Evolutionary conservation across 2,329 filamentous ascomycete genomes (phyloP).

Genomic region (Colletotrichum endophyticum): DNA sequence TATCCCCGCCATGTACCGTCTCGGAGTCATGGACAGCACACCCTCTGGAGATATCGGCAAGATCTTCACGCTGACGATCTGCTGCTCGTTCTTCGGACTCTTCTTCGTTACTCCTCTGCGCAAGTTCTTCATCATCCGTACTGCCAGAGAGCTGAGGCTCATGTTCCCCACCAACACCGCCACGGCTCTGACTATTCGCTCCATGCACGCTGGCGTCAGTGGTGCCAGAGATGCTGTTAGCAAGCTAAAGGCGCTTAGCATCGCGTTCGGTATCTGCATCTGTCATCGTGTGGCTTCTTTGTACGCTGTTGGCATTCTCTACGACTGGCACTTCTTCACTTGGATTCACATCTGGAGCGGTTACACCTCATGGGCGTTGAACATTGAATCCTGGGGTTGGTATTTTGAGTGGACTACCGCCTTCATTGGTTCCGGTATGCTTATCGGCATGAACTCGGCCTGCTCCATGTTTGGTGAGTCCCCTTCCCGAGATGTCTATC

Average conservation of each 20-base stretch:
- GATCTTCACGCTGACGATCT: conserved; percentile 64
- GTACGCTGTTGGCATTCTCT: conserved; percentile 64
- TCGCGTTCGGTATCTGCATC: conserved; percentile 55
- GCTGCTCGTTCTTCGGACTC: conserved; percentile 68
- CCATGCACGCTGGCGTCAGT: conserved; percentile 62
- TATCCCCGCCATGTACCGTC: conserved; percentile 64
- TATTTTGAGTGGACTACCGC: conserved; percentile 63
- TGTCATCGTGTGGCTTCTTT: conserved; percentile 60
- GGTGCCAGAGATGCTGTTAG: conserved; percentile 57
- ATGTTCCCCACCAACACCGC: conserved; percentile 66
- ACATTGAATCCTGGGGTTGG: conserved; percentile 67
- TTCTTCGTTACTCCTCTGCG: conserved; percentile 68
- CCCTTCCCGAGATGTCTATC: no score
- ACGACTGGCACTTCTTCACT: conserved; percentile 61
- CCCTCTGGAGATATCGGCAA: conserved; percentile 61
- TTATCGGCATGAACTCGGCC: conserved; percentile 58
- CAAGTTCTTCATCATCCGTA: conserved; percentile 72
- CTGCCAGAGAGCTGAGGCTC: conserved; percentile 63
- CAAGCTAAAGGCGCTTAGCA: conserved; percentile 61
- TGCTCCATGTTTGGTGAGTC: conserved; percentile 56
- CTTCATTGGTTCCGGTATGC: conserved; percentile 62
- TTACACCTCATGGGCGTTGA: conserved; percentile 53
- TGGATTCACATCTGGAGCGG: conserved; percentile 61
- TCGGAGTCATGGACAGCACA: conserved; percentile 51
- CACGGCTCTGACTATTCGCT: conserved; percentile 65